Evolutionary conservation across 2,329 filamentous ascomycete genomes (phyloP), one percentile per base, ranked within the genome.

Genomic region (Microdochium paspali): DNA sequence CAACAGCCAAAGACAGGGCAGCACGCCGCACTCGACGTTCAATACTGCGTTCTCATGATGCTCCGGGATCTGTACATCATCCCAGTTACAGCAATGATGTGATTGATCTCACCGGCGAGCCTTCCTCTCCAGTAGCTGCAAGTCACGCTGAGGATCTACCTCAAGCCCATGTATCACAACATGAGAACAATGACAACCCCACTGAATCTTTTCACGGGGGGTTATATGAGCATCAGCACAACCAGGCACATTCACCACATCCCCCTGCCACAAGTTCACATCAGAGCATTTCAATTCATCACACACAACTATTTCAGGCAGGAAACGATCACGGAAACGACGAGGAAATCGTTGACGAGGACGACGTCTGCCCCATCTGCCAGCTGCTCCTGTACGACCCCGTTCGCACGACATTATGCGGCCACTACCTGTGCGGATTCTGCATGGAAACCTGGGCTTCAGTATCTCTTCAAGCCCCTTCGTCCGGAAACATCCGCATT

Each of bases 371-470:
- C 47, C 68, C 68, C 4, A 66, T 73, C 20, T 73, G 70, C 54
- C 67, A 67, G 18, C 58, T 68, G 1, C 63, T 73, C 15, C 60
- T 72, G 10, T 63, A 61, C 53, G 55, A 59, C 2, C 70, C 70
- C 0, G 69, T 72, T 6, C 58, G 55, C 3, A 72, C 69, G 9
- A 50, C 54, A 40, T 15, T 12, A 4, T 73, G 70, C 54, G 60
- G 61, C 43, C 70, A 72, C 46, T 58, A 66, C 2, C 58, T 73
- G 18, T 73, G 70, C 57, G 56, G 61, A 42, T 62, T 63, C 4
- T 73, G 70, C 56, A 70, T 73, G 67, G 63, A 66, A 1, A 65
- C 66, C 30, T 73, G 69, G 69, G 67, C 68, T 2, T 66, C 69
- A 23, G 59, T 65, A 1, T 70, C 66, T 1, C 55, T 66, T 4